Conservation (phyloP, 2,329 filamentous ascomycete species). For the Fusarium mundagurra region DNA sequence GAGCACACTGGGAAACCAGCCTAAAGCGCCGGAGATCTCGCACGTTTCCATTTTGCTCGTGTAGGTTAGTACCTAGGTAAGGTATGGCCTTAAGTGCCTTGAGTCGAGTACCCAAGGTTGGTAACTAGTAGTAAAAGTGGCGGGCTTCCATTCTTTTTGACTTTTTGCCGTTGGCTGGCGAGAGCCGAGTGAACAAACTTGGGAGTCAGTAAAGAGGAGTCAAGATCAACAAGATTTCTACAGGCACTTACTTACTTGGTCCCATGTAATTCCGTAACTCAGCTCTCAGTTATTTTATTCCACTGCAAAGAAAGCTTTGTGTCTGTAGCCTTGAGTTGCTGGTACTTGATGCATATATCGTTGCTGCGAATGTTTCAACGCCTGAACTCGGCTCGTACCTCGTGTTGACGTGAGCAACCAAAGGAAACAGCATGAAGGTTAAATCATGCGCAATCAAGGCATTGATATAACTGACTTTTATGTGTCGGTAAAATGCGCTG, state of each 20-base stretch:
- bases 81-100: not conserved
- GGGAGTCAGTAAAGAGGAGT: not conserved
- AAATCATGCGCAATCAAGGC: not conserved
- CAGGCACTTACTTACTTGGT: not conserved
- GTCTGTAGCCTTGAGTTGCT: not conserved
- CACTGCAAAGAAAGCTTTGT: not conserved
- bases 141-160: not conserved
- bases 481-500: not conserved
- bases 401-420: not conserved
- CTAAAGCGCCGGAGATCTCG: conserved; percentile 9
- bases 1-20: not conserved
- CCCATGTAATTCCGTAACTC: not conserved
- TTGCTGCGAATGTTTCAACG: not conserved
- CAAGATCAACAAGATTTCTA: not conserved
- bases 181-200: conserved; percentile 1
- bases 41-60: conserved; percentile 3
- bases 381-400: not conserved
- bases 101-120: not conserved
- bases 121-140: not conserved
- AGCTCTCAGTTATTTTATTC: not conserved
- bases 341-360: not conserved
- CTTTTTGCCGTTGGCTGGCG: not conserved
- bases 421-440: conserved; percentile 4
- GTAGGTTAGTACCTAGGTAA: not conserved
- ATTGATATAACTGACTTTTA: not conserved